Conservation (phyloP, 2,329 filamentous ascomycete species). For the Dactylellina parvicollis region DNA sequence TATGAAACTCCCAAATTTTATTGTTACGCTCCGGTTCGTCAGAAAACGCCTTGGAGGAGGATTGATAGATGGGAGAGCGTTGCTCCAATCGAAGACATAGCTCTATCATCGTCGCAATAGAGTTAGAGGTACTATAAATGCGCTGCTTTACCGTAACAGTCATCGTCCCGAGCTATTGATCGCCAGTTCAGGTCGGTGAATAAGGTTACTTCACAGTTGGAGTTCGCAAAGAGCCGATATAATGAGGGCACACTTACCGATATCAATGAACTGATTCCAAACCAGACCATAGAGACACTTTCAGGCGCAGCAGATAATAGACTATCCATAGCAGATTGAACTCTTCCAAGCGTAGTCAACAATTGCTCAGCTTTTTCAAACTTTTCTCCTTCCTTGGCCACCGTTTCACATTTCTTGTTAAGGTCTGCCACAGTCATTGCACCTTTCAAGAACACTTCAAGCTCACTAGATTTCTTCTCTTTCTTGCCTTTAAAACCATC, state of each 20-base stretch:
- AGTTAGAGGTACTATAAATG: constrained; percentile 23
- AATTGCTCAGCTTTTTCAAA: constrained; percentile 17
- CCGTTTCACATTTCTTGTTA: constrained; percentile 1
- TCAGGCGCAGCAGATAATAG: constrained; percentile 19
- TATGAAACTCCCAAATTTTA: constrained; percentile 17
- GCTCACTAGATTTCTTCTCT: neutral
- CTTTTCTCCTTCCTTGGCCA: neutral
- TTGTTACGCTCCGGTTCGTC: neutral
- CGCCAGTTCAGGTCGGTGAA: neutral
- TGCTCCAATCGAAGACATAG: constrained; percentile 18
- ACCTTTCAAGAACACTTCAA: neutral
- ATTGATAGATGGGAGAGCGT: neutral
- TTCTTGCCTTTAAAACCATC: neutral
- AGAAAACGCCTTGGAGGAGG: neutral
- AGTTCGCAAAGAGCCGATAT: neutral
- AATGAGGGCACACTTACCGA: constrained; percentile 16
- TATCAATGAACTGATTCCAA: constrained; percentile 26
- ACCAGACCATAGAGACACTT: constrained; percentile 31
- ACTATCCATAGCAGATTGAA: constrained; percentile 6
- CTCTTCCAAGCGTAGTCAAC: constrained; percentile 6
- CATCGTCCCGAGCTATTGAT: constrained; percentile 17
- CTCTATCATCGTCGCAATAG: constrained; percentile 29
- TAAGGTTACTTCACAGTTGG: neutral
- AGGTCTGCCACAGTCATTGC: constrained; percentile 3
- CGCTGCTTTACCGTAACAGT: neutral